Evolutionary conservation across 768 basidiomycete species (phyloP).

Genomic region (Auricularia sp.): DNA sequence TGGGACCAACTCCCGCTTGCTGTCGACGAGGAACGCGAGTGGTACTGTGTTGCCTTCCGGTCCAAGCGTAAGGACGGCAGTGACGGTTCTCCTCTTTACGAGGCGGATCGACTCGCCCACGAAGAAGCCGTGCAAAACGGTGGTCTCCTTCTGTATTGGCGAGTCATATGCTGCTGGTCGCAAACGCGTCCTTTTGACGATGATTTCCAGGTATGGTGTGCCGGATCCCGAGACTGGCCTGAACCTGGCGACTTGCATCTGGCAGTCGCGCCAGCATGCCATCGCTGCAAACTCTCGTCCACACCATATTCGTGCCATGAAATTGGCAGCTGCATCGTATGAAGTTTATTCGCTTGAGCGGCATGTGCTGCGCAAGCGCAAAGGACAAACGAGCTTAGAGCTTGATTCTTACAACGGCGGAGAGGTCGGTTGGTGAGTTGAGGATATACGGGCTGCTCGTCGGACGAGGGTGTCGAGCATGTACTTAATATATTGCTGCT

Average conservation of each 20-base stretch:
- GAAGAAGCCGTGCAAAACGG: slow-evolving; percentile 87
- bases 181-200: not conserved
- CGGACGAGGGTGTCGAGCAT: no score
- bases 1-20: slow-evolving; percentile 67
- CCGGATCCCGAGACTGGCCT: slow-evolving; percentile 64
- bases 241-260: slow-evolving; percentile 93
- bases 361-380: slow-evolving; percentile 55
- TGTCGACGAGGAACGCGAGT: slow-evolving; percentile 65
- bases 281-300: slow-evolving; percentile 69
- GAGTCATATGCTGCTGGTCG: not conserved
- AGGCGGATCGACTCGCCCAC: slow-evolving; percentile 79
- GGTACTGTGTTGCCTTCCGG: slow-evolving; percentile 89
- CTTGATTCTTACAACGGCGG: slow-evolving; percentile 52
- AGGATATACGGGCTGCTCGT: no score
- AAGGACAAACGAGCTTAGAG: slow-evolving; percentile 45
- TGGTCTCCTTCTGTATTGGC: slow-evolving; percentile 36
- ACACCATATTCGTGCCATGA: slow-evolving; percentile 75
- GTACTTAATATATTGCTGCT: no score
- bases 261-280: slow-evolving; percentile 83
- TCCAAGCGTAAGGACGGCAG: slow-evolving; percentile 64
- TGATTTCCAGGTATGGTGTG: slow-evolving; percentile 86
- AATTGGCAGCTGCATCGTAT: slow-evolving; percentile 64
- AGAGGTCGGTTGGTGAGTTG: slow-evolving; percentile 56
- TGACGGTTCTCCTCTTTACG: slow-evolving; percentile 63
- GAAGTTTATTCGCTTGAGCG: slow-evolving; percentile 73